A percentile compares a stretch with the other conserved stretches of the same genome.
Conservation (phyloP, 179 eudicot genomes). For the Dionaea muscipula region DNA sequence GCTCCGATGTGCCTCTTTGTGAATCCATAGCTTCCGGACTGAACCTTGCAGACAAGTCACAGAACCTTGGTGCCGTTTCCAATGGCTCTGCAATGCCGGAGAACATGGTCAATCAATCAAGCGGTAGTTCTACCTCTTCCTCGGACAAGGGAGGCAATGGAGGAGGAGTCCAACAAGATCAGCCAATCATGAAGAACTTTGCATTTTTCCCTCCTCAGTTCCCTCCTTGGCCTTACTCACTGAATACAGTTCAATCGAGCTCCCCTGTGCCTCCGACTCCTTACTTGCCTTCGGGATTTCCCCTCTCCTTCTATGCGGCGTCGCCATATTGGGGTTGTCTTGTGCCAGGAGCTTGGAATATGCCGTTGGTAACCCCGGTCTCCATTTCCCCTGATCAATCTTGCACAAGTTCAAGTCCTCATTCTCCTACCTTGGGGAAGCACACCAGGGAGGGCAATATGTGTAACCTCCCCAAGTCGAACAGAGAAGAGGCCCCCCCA, state of each 20-base stretch:
- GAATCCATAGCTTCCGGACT: conserved; percentile 26
- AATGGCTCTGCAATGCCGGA: conserved; percentile 8
- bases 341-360: conserved; percentile 21
- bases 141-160: conserved; percentile 21
- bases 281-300: conserved; percentile 22
- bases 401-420: conserved; percentile 13
- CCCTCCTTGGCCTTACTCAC: conserved; percentile 21
- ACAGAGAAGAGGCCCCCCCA: conserved; percentile 11
- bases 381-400: conserved; percentile 15
- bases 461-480: conserved; percentile 10
- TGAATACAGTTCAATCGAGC: conserved; percentile 21
- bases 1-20: conserved; percentile 27
- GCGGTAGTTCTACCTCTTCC: conserved; percentile 8
- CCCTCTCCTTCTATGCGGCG: conserved; percentile 24
- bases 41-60: conserved; percentile 16
- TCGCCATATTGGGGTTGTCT: conserved; percentile 34
- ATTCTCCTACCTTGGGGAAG: conserved; percentile 37
- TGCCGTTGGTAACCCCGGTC: conserved; percentile 24
- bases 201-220: conserved; percentile 9
- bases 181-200: conserved; percentile 9
- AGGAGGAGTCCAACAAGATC: conserved; percentile 10
- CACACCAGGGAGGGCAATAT: conserved; percentile 43
- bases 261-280: conserved; percentile 10
- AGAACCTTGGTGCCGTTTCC: conserved; percentile 8
- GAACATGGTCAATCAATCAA: conserved; percentile 12